Percentiles rank a stretch among this genome's conserved stretches.
Conservation (phyloP, 805 yeast genomes). For the Metschnikowia vanudenii region DNA sequence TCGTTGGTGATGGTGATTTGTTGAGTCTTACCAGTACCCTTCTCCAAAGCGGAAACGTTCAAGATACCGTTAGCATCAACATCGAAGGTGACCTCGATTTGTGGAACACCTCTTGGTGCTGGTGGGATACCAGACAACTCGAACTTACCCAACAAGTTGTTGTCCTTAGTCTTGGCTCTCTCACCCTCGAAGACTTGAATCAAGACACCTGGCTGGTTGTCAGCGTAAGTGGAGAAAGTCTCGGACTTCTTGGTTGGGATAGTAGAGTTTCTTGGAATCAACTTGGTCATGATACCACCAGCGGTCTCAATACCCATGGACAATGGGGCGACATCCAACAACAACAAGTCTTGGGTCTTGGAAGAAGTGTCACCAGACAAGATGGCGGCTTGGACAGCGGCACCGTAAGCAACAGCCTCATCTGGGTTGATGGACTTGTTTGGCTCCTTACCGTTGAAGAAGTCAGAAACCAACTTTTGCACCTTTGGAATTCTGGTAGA, state of each 20-base stretch:
- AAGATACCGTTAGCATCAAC: conserved; percentile 96
- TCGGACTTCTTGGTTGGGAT: conserved; percentile 98
- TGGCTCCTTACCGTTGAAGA: conserved; percentile 47
- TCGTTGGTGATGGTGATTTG: conserved; percentile 98
- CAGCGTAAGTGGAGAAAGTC: conserved; percentile 94
- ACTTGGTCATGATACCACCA: conserved; percentile 98
- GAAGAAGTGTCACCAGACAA: conserved; percentile 66
- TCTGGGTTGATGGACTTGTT: conserved; percentile 50
- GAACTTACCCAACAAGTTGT: conserved; percentile 95
- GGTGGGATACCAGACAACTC: conserved; percentile 97
- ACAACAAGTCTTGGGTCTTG: conserved; percentile 87
- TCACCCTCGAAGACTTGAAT: conserved; percentile 98
- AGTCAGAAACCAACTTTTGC: conserved; percentile 46
- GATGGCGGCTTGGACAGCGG: conserved; percentile 99
- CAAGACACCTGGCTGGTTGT: conserved; percentile 98
- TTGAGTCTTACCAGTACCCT: conserved; percentile 97
- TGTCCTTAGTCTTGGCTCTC: conserved; percentile 93
- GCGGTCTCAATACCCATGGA: conserved; percentile 98
- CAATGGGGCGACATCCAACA: conserved; percentile 96
- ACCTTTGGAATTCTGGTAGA: conserved; percentile 52
- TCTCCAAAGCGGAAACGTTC: conserved; percentile 94
- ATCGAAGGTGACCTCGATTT: conserved; percentile 95
- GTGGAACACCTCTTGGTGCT: conserved; percentile 98
- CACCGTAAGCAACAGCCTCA: conserved; percentile 57
- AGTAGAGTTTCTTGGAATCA: conserved; percentile 97